Conservation (phyloP, 208 protist genomes). For the Leishmania arabica region DNA sequence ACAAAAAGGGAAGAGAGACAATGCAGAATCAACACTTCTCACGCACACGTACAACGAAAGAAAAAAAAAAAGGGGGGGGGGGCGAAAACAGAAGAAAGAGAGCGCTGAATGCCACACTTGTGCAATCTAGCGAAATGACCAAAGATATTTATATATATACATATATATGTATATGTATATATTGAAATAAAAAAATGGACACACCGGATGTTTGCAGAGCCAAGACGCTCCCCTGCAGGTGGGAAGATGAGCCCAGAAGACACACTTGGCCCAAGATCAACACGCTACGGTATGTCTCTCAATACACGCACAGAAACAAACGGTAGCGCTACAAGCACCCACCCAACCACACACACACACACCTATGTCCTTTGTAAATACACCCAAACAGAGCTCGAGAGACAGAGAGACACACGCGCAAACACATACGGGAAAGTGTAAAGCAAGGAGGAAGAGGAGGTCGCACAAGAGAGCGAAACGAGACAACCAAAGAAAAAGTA, state of each 20-base stretch:
- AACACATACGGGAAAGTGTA: not conserved
- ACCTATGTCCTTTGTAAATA: not conserved
- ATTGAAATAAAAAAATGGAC: not conserved
- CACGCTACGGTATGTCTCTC: not conserved
- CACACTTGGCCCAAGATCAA: not conserved
- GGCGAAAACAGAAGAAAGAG: not conserved
- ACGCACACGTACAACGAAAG: not conserved
- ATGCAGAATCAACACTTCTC: not conserved
- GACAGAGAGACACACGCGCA: not conserved
- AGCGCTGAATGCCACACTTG: not conserved
- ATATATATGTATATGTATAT: too few species aligned
- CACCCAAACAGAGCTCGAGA: not conserved
- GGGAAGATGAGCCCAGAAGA: not conserved
- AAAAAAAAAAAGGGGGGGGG: too few species aligned
- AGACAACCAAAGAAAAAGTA: not conserved
- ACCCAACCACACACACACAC: not conserved
- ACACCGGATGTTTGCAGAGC: not conserved
- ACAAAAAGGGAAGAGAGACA: not conserved
- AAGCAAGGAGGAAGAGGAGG: not conserved
- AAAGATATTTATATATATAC: not conserved
- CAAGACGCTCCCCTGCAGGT: not conserved
- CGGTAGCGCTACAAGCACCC: not conserved
- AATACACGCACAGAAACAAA: not conserved
- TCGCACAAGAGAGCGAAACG: too few species aligned
- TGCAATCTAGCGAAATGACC: not conserved